A percentile compares a stretch with the other conserved stretches of the same genome.
phyloP scores from a whole-genome alignment of 768 basidiomycete genomes.

The Infundibulicybe gibba region DNA sequence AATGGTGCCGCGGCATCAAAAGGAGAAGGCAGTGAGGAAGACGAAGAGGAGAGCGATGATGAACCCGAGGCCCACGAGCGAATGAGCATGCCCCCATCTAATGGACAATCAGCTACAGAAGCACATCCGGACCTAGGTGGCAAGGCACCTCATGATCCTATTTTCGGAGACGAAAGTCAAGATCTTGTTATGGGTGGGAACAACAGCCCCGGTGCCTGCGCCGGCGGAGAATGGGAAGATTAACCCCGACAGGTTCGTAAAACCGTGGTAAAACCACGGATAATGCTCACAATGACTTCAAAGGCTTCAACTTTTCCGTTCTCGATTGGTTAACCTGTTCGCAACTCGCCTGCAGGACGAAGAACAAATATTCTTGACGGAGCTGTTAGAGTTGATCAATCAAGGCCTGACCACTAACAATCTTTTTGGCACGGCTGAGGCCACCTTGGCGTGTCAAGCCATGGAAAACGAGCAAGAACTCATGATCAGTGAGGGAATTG shows the following conservation, averaged over 20 bases:
- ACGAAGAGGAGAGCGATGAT: constrained; percentile 50
- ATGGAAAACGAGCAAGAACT: constrained; percentile 84
- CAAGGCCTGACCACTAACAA: constrained; percentile 62
- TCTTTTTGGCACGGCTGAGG: constrained; percentile 82
- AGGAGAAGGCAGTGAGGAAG: constrained; percentile 46
- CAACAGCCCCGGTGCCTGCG: constrained; percentile 31
- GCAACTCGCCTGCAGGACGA: constrained; percentile 65
- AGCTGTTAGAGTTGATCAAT: constrained; percentile 74
- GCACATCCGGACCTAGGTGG: constrained; percentile 16
- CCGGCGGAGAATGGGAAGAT: constrained; percentile 40
- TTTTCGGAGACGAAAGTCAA: constrained; percentile 67
- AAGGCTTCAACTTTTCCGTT: constrained; percentile 80
- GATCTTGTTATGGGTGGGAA: constrained; percentile 59
- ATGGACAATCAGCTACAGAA: constrained; percentile 13
- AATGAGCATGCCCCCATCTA: constrained; percentile 45
- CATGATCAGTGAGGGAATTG: constrained; percentile 83
- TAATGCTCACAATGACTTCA: constrained; percentile 5
- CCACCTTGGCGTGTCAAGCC: constrained; percentile 59
- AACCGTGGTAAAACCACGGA: constrained; percentile 2
- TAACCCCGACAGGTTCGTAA: constrained; percentile 55
- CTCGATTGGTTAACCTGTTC: constrained; percentile 70
- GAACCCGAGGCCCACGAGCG: constrained; percentile 36
- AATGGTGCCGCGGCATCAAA: constrained; percentile 52
- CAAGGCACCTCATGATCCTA: constrained; percentile 44
- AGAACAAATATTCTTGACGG: constrained; percentile 69